Evolutionary conservation across 2,329 filamentous ascomycete species (phyloP).

Genomic region (Zymoseptoria pseudotritici): DNA sequence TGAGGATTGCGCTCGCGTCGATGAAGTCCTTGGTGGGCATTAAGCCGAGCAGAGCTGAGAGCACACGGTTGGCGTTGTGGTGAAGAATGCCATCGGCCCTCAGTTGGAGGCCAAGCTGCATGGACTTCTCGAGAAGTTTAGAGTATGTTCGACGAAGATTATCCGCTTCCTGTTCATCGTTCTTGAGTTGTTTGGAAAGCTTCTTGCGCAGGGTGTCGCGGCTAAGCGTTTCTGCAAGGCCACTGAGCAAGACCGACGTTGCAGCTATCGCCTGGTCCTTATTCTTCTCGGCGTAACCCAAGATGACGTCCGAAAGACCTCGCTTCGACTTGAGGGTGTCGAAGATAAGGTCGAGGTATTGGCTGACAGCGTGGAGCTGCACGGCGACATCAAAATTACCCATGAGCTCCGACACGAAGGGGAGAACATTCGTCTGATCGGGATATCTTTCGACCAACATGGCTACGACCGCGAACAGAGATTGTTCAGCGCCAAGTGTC

Average conservation of each 20-base stretch:
- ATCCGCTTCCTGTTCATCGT: slow-evolving; percentile 14
- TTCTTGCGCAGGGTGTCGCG: slow-evolving; percentile 18
- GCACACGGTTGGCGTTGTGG: slow-evolving; percentile 53
- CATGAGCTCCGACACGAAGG: slow-evolving; percentile 69
- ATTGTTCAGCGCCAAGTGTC: slow-evolving; percentile 78
- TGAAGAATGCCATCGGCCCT: slow-evolving; percentile 36
- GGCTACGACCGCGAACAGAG: slow-evolving; percentile 76
- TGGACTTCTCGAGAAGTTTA: slow-evolving; percentile 34
- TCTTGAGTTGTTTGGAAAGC: slow-evolving; percentile 22
- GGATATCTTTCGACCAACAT: slow-evolving; percentile 89
- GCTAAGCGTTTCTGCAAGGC: slow-evolving; percentile 31
- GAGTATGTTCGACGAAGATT: slow-evolving; percentile 23
- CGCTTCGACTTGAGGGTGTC: slow-evolving; percentile 73
- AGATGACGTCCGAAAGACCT: slow-evolving; percentile 62
- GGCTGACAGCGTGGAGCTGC: slow-evolving; percentile 67
- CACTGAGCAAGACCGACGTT: slow-evolving; percentile 33
- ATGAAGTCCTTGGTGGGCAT: slow-evolving; percentile 84
- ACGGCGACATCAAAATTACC: slow-evolving; percentile 63
- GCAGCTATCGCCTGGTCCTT: slow-evolving; percentile 25
- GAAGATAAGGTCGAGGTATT: slow-evolving; percentile 64
- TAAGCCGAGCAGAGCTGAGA: slow-evolving; percentile 74
- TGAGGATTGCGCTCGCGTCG: slow-evolving; percentile 73
- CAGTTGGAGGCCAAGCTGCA: slow-evolving; percentile 56
- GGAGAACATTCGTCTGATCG: slow-evolving; percentile 62
- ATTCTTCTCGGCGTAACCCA: slow-evolving; percentile 52